Evolutionary conservation across 202 grass and related monocot genomes (phyloP).

Genomic region (Setaria viridis): DNA sequence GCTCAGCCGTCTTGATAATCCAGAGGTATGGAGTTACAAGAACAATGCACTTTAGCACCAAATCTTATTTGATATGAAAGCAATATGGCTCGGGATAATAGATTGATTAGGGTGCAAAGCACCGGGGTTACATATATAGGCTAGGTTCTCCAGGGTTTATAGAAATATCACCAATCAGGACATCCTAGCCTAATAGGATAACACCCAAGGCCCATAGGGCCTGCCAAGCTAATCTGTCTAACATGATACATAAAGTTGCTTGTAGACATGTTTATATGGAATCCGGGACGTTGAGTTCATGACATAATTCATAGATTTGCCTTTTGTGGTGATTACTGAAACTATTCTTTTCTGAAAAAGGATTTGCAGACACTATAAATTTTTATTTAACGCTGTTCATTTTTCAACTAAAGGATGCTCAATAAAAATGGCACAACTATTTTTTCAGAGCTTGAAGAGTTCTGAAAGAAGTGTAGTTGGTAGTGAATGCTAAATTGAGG

Average conservation of each 20-base stretch:
- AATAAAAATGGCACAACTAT: background rate
- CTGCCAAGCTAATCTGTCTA: background rate
- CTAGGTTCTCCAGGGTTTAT: too few species aligned
- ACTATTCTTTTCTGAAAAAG: background rate
- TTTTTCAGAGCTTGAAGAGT: background rate
- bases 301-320: slow-evolving; percentile 30
- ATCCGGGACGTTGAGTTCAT: slow-evolving; percentile 31
- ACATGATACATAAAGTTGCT: slow-evolving; percentile 10
- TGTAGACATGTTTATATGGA: background rate
- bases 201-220: too few species aligned
- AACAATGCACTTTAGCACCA: background rate
- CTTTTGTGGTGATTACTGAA: background rate
- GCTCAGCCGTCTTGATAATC: slow-evolving; percentile 77
- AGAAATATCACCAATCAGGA: too few species aligned
- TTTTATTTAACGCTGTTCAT: slow-evolving; percentile 1
- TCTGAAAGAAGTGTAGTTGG: background rate
- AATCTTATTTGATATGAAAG: slow-evolving; percentile 19
- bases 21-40: slow-evolving; percentile 63
- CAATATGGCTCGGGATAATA: too few species aligned
- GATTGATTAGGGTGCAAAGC: too few species aligned
- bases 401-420: background rate
- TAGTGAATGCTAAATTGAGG: background rate
- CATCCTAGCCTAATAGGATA: too few species aligned
- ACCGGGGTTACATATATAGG: too few species aligned
- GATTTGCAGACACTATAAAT: background rate